Evolutionary conservation across 306 rosid genomes (phyloP).

Genomic region (Gastrolobium villosum): DNA sequence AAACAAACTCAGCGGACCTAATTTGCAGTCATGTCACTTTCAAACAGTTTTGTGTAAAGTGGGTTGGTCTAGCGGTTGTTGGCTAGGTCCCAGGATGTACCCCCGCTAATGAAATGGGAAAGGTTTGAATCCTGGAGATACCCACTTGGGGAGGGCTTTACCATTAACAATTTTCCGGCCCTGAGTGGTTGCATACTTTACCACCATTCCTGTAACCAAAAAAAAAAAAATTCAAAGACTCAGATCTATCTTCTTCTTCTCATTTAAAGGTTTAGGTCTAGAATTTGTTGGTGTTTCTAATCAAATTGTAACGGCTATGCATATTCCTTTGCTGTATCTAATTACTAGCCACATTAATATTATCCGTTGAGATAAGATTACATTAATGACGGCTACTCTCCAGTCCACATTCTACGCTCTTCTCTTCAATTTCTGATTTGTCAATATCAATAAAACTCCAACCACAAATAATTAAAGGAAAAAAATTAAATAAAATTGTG

Average conservation of each 20-base stretch:
- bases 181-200: no score
- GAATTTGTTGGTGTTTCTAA: background rate
- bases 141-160: no score
- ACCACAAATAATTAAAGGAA: background rate
- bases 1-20: conserved; percentile 30
- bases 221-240: no score
- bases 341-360: background rate
- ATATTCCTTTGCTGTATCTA: background rate
- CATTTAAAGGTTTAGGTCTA: background rate
- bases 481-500: background rate
- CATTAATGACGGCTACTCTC: background rate
- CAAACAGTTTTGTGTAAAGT: conserved; percentile 39
- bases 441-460: background rate
- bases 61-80: no score
- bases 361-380: background rate
- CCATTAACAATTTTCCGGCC: no score
- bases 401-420: background rate
- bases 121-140: no score
- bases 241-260: background rate
- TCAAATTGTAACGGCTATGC: background rate
- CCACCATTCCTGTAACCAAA: no score
- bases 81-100: no score
- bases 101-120: no score
- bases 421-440: no score
- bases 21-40: conserved; percentile 1